Percentiles rank a stretch among this genome's conserved stretches.
Conservation (phyloP, 2,329 filamentous ascomycete genomes). For the Talaromyces sp. region DNA sequence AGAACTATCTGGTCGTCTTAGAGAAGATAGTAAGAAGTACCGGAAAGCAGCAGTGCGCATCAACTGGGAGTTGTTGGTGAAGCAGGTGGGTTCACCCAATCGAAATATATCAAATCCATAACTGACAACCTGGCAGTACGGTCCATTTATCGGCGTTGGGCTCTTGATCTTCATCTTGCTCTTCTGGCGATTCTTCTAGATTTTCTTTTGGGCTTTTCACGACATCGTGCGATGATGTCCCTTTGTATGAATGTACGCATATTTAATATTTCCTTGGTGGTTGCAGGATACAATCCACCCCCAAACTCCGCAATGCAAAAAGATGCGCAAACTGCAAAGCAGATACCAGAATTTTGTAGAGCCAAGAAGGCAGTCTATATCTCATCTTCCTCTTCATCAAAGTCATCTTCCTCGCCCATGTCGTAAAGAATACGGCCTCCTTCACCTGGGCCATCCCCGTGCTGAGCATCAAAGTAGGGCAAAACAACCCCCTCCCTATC, state of each 20-base stretch:
- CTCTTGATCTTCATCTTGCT: slow-evolving; percentile 84
- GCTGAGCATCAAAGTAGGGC: slow-evolving; percentile 97
- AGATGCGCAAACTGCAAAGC: slow-evolving; percentile 4
- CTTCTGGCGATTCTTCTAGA: slow-evolving; percentile 88
- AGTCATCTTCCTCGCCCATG: slow-evolving; percentile 95
- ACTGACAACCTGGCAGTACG: slow-evolving; percentile 63
- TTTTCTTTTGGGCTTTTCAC: slow-evolving; percentile 1
- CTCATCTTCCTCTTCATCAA: slow-evolving; percentile 94
- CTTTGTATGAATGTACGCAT: slow-evolving; percentile 41
- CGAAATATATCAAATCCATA: neutral
- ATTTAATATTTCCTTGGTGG: slow-evolving; percentile 35
- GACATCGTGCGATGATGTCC: slow-evolving; percentile 16
- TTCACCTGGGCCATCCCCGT: slow-evolving; percentile 69
- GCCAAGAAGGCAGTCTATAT: slow-evolving; percentile 56
- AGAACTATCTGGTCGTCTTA: slow-evolving; percentile 81
- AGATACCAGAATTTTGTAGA: neutral
- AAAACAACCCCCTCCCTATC: slow-evolving; percentile 88
- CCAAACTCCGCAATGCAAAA: slow-evolving; percentile 12
- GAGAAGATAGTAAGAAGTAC: slow-evolving; percentile 95
- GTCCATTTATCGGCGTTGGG: slow-evolving; percentile 79
- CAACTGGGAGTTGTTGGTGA: slow-evolving; percentile 95
- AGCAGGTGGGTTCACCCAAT: slow-evolving; percentile 63
- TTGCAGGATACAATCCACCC: slow-evolving; percentile 35
- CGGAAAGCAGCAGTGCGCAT: slow-evolving; percentile 88
- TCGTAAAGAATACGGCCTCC: slow-evolving; percentile 95